These are phyloP conservation scores for Durusdinium trenchii DNA, from an alignment of 73 alveolate genomes.

Conservation along the genomic window DNA sequence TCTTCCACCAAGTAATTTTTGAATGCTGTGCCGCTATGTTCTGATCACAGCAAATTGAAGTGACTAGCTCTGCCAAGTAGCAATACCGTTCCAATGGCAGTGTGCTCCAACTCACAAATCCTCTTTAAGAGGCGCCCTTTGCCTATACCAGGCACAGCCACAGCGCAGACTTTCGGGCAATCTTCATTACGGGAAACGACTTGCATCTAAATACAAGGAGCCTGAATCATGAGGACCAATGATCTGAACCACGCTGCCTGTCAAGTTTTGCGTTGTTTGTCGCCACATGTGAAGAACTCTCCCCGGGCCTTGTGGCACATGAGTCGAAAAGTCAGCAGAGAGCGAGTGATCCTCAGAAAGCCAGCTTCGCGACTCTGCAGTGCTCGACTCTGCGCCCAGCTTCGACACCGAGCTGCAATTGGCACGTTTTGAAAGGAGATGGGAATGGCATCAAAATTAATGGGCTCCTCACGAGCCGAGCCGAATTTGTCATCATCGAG, in stretches of 20 bases:
- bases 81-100: neutral
- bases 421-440: slow-evolving; percentile 30
- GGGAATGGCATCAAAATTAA: slow-evolving; percentile 59
- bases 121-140: slow-evolving; percentile 70
- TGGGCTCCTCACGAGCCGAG: neutral
- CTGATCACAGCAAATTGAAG: neutral
- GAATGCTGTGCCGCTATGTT: neutral
- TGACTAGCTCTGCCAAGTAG: neutral
- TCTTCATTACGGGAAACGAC: too few relatives aligned
- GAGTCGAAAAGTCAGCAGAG: slow-evolving; percentile 13
- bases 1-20: neutral
- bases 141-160: too few relatives aligned
- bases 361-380: neutral
- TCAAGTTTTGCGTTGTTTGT: neutral
- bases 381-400: neutral
- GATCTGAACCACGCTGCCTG: slow-evolving; percentile 63
- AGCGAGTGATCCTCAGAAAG: neutral
- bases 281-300: neutral
- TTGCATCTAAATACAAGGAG: neutral
- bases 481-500: neutral
- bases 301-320: slow-evolving; percentile 37
- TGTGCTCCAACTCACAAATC: slow-evolving; percentile 14
- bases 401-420: slow-evolving; percentile 10
- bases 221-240: slow-evolving; percentile 89
- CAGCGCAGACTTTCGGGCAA: too few relatives aligned